Evolutionary conservation across 2,329 filamentous ascomycete species (phyloP).

Genomic region (Fusarium subtropicale): DNA sequence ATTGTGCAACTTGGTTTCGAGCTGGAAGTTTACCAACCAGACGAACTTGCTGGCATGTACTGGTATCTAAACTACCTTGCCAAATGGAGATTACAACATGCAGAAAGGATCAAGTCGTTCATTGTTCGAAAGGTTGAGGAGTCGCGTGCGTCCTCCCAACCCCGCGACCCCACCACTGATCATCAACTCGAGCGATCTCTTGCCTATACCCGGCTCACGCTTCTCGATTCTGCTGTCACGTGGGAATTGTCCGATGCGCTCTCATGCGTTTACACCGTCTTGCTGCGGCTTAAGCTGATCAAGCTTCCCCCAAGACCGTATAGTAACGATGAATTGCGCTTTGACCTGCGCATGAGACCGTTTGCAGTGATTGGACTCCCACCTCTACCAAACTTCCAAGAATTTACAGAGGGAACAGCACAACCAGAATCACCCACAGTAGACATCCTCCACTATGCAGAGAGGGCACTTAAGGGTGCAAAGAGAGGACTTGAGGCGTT

Average conservation of each 20-base stretch:
- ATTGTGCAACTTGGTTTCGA: conserved; percentile 95
- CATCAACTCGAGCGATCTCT: conserved; percentile 62
- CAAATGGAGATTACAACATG: conserved; percentile 74
- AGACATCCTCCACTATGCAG: conserved; percentile 59
- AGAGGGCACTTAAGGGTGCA: conserved; percentile 59
- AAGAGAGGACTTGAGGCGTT: conserved; percentile 69
- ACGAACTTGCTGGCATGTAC: conserved; percentile 91
- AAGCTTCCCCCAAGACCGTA: conserved; percentile 69
- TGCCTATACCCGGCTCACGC: conserved; percentile 68
- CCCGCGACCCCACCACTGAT: conserved; percentile 49
- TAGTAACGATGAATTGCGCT: conserved; percentile 74
- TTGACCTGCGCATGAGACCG: conserved; percentile 88
- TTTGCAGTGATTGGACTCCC: conserved; percentile 78
- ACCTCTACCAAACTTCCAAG: conserved; percentile 71
- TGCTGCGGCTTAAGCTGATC: conserved; percentile 69
- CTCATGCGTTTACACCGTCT: conserved; percentile 72
- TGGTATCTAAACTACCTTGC: conserved; percentile 85
- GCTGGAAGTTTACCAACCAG: conserved; percentile 85
- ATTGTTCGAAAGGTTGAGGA: conserved; percentile 58
- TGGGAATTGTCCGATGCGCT: conserved; percentile 67
- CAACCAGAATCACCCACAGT: conserved; percentile 55
- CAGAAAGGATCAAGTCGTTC: conserved; percentile 79
- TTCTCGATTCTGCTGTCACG: conserved; percentile 73
- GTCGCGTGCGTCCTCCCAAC: conserved; percentile 27
- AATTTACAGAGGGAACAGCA: conserved; percentile 62